Percentiles rank a stretch among this genome's conserved stretches.
Conservation (phyloP, 176 grass and related monocot genomes). For the Aegilops sharonensis region DNA sequence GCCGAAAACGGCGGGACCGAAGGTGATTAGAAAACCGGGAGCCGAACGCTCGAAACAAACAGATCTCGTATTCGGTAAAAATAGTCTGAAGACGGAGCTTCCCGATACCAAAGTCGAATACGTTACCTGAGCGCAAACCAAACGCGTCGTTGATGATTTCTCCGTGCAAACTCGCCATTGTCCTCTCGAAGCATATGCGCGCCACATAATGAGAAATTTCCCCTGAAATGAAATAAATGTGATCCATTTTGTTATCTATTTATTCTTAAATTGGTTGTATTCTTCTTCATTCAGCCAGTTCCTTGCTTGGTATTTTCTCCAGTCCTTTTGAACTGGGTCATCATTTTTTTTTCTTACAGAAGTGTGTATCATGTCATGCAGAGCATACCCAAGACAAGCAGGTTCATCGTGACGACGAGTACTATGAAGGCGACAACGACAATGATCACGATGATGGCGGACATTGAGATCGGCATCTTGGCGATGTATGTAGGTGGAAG, state of each 20-base stretch:
- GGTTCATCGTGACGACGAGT: conserved; percentile 86
- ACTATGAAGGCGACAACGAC: conserved; percentile 92
- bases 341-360: background rate
- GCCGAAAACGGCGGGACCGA: too few species aligned
- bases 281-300: background rate
- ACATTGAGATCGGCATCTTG: conserved; percentile 24
- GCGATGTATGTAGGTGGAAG: background rate
- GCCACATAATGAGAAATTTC: background rate
- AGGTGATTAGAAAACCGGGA: too few species aligned
- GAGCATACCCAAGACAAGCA: conserved; percentile 86
- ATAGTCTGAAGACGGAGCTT: too few species aligned
- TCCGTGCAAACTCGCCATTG: background rate
- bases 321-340: background rate
- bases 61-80: too few species aligned
- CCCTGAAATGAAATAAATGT: background rate
- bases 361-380: conserved; percentile 36
- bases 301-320: background rate
- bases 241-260: background rate
- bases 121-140: too few species aligned
- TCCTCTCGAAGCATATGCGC: background rate
- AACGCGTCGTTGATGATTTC: background rate
- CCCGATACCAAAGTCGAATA: too few species aligned
- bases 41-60: too few species aligned
- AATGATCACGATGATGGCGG: conserved; percentile 70
- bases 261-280: background rate